Base-by-base conservation (phyloP, 192 early-diverging fungal genomes). In the Backusella liffmaniae region DNA sequence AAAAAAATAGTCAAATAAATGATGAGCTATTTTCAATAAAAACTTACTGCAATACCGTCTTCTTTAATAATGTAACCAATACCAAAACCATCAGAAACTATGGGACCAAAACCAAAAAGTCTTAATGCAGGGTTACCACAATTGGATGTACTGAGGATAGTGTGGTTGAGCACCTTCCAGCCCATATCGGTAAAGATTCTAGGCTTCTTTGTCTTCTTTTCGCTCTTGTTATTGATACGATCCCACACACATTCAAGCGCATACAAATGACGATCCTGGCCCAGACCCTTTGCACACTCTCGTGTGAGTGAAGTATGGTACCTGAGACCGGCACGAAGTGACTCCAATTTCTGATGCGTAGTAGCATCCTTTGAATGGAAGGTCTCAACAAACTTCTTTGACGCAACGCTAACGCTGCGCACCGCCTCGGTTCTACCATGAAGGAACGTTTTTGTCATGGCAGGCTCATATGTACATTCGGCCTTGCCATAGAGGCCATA, bases 221-320 rank as follows among this genome's bases (percentile, higher is more conserved):
- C 23, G 21, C 26, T 23, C 9, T 71, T 62, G 8, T 73, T 70
- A 37, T 79, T 23, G 15, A 81, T 18, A 41, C 77, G 71, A 29
- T 85, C 75, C 77, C 77, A 88, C 79, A 92, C 83, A 75, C 83
- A 88, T 59, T 91, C 85, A 30, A 97, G 89, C 1, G 92, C 95
- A 26, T 96, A 89, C 81, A 97, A 69, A 81, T 97, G 96, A 35
- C 95, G 90, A 78, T 97, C 96, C 69, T 96, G 91, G 42, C 95
- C 96, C 41, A 88, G 51, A 18, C 95, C 96, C 56, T 80, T 74
- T 2, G 92, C 82, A 15, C 92, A 93, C 0, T 90, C 92, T 18
- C 72, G 77, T 66, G 94, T 93, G 79, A 91, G 85, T 32, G 83
- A 77, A 2, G 84, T 77, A 56, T 96, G 96, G 16, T 87, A 73